Evolutionary conservation across 495 filamentous ascomycete species (phyloP).

Genomic region (Penicillium goetzii): DNA sequence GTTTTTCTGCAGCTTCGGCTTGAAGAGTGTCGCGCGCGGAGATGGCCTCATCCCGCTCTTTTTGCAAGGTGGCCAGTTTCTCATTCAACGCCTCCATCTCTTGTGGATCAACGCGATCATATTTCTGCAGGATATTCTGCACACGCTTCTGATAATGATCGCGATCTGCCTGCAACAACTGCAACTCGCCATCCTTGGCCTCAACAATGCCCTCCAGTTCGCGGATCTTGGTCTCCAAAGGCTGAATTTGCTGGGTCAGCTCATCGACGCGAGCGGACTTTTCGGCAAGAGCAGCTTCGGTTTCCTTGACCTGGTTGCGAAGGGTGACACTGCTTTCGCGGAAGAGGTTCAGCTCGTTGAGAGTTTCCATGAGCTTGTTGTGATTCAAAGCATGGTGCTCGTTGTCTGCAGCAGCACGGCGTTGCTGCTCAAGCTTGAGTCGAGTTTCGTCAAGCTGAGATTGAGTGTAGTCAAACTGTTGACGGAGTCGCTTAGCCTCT

Average conservation of each 20-base stretch:
- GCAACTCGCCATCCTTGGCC: constrained; percentile 82
- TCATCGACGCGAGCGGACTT: constrained; percentile 75
- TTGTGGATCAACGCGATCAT: constrained; percentile 90
- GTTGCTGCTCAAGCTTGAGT: constrained; percentile 85
- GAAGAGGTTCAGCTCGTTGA: constrained; percentile 92
- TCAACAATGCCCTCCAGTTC: constrained; percentile 80
- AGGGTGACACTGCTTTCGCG: constrained; percentile 90
- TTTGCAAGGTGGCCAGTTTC: constrained; percentile 63
- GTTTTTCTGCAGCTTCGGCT: constrained; percentile 51
- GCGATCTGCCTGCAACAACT: constrained; percentile 80
- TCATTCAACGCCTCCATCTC: constrained; percentile 86
- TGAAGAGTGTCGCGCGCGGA: constrained; percentile 58
- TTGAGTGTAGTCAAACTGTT: constrained; percentile 85
- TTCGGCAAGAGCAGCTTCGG: constrained; percentile 71
- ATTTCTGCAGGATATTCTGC: constrained; percentile 92
- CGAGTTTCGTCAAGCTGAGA: constrained; percentile 83
- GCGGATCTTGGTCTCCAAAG: constrained; percentile 73
- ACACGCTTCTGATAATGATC: constrained; percentile 92
- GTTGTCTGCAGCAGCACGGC: constrained; percentile 72
- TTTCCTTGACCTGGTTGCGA: constrained; percentile 80
- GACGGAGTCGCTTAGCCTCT: constrained; percentile 82
- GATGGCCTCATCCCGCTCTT: constrained; percentile 66
- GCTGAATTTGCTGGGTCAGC: constrained; percentile 75
- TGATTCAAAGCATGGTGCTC: constrained; percentile 71
- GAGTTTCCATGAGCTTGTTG: constrained; percentile 86